Base-by-base conservation (phyloP, 2,329 filamentous ascomycete species). In the Onygenales sp. region DNA sequence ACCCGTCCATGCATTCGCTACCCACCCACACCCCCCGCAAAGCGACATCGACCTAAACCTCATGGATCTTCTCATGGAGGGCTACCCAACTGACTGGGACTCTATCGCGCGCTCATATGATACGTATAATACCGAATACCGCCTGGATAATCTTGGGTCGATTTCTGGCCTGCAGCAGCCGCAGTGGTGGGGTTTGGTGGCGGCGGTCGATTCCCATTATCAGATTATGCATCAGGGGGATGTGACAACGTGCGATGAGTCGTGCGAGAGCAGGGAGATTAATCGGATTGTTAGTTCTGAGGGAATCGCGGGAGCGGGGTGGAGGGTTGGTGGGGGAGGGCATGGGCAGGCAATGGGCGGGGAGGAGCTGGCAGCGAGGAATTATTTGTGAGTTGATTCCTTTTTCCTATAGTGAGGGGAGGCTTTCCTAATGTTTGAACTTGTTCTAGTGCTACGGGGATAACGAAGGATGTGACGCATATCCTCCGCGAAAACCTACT, bases 201-300 rank as follows among this genome's bases (percentile, higher is more conserved):
- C 70, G 31, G 70, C 70, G 10, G 62, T 73, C n/a, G 70, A 73
- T 56, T 70, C 68, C 50, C 70, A 73, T 58, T 73, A 70, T 49
- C 66, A 71, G 21, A 58, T 71, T 34, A 39, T 68, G n/a, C 70
- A 73, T 56, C 56, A 67, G 42, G 70, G 69, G 6, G 58, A 63
- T 37, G 56, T 52, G 1, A 65, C 59, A 36, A 55, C 67, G 0
- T 73, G 70, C 54, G 49, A 57, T 6, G 14, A 58, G 2, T 21
- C 39, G 6, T 73, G 70, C 52, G 68, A 71, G 54, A 59, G 68
- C 45, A 55, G 57, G 9, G 68, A 70, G 31, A 50, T 73, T 34
- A 57, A 65, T 51, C 67, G 65, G 21, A 71, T 73, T 34, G 43
- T 73, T 31, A 58, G 65, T 21, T 63, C 69, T 10, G 61, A 70